Conservation (phyloP, 345 rosid species). For the Dovyalis caffra region DNA sequence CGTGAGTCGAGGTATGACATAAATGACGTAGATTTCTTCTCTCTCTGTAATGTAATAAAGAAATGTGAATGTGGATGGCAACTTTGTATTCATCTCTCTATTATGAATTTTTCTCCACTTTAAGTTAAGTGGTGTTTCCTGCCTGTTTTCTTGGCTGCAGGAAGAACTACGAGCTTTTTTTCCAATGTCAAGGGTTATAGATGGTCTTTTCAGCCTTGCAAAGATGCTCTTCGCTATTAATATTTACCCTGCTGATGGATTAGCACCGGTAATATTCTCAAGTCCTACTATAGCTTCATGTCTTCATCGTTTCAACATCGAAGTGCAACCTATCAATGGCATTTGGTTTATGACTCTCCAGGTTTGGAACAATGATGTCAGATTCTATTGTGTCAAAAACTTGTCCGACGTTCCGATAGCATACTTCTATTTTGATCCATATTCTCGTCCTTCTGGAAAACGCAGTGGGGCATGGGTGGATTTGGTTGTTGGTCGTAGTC, state of each 20-base stretch:
- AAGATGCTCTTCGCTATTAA: slow-evolving; percentile 68
- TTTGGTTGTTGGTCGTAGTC: slow-evolving; percentile 80
- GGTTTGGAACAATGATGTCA: slow-evolving; percentile 91
- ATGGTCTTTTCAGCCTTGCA: slow-evolving; percentile 77
- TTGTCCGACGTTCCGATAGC: slow-evolving; percentile 73
- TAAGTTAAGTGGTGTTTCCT: not conserved
- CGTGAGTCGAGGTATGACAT: slow-evolving; percentile 87
- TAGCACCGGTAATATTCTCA: slow-evolving; percentile 63
- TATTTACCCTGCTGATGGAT: slow-evolving; percentile 81
- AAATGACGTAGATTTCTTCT: slow-evolving; percentile 57
- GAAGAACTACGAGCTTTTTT: slow-evolving; percentile 88
- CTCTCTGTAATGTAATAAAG: not conserved
- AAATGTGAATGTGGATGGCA: no score
- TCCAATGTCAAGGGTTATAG: slow-evolving; percentile 83
- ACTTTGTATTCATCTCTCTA: no score
- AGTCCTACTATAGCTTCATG: not conserved
- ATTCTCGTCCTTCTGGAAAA: slow-evolving; percentile 90
- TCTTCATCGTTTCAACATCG: slow-evolving; percentile 1
- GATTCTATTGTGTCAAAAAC: slow-evolving; percentile 79
- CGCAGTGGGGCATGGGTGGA: slow-evolving; percentile 89
- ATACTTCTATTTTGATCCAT: slow-evolving; percentile 94
- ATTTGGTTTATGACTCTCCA: slow-evolving; percentile 26
- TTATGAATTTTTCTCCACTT: no score
- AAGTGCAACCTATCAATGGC: not conserved
- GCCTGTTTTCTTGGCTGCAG: slow-evolving; percentile 29